Evolutionary conservation across 768 basidiomycete genomes (phyloP).

Genomic region (Lactarius pseudohatsudake): DNA sequence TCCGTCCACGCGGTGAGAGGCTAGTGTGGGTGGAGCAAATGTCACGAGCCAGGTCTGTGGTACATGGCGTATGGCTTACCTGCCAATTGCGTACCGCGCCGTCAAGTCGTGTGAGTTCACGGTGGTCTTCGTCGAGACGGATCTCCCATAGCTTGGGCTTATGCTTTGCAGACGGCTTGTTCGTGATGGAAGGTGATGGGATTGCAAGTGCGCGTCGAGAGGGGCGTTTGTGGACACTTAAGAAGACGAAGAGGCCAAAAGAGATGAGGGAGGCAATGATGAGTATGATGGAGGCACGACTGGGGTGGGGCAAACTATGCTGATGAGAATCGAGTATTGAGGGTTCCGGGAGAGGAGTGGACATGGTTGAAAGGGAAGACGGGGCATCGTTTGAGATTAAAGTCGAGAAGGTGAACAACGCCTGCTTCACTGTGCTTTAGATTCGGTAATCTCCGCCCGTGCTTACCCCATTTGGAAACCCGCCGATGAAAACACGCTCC

Average conservation of each 20-base stretch:
- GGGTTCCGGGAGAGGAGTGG: background rate
- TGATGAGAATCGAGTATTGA: background rate
- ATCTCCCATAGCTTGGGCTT: constrained; percentile 24
- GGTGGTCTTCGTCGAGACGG: constrained; percentile 8
- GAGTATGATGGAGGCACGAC: constrained; percentile 2
- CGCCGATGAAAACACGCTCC: background rate
- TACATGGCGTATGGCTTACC: constrained; percentile 7
- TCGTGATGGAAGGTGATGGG: background rate
- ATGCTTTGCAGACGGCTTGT: background rate
- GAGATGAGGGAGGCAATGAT: background rate
- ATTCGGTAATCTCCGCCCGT: background rate
- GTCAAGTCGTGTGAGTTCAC: background rate
- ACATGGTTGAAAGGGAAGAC: constrained; percentile 7
- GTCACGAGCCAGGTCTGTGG: background rate
- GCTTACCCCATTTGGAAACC: background rate
- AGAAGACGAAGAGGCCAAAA: constrained; percentile 3
- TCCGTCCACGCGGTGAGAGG: constrained; percentile 26
- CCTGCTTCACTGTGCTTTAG: background rate
- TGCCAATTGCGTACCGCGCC: constrained; percentile 9
- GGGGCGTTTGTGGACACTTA: constrained; percentile 3
- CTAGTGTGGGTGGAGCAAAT: constrained; percentile 1
- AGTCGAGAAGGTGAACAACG: background rate
- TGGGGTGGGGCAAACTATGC: background rate
- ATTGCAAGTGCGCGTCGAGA: background rate
- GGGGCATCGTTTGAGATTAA: background rate